Percentiles rank a stretch among this genome's conserved stretches.
Conservation (phyloP, 1,284 basidiomycete genomes). For the Cutaneotrichosporon sp. region DNA sequence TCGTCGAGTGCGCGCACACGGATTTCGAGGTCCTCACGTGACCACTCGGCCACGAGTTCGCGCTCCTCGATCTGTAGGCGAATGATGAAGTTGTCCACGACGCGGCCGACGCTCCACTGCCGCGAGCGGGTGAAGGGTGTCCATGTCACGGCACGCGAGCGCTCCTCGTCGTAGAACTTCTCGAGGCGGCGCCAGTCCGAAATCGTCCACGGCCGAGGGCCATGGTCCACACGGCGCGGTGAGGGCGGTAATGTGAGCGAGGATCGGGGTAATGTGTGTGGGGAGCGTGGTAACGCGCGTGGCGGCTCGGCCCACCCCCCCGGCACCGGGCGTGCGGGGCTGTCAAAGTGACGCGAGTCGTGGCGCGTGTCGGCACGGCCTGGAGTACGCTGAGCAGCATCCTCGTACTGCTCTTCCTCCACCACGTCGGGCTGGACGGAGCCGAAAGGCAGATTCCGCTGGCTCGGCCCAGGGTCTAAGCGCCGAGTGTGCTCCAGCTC, state of each 20-base stretch:
- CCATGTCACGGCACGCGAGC: constrained; percentile 18
- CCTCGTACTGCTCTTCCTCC: too few species aligned
- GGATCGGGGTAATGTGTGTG: background rate
- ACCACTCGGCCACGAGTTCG: constrained; percentile 19
- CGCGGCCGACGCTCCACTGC: constrained; percentile 9
- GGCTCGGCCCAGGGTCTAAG: background rate
- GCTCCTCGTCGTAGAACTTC: constrained; percentile 34
- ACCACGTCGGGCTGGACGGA: background rate
- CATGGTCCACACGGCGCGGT: background rate
- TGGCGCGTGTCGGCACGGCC: background rate
- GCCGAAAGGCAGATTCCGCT: background rate
- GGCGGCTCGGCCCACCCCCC: background rate
- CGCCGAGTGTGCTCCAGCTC: constrained; percentile 2
- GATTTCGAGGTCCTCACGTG: constrained; percentile 7
- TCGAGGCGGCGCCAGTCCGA: constrained; percentile 45
- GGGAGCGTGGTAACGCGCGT: background rate
- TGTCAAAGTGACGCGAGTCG: background rate
- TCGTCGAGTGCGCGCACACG: constrained; percentile 15
- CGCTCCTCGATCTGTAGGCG: constrained; percentile 3
- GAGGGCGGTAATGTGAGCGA: background rate
- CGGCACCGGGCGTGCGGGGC: background rate
- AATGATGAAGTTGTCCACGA: constrained; percentile 18
- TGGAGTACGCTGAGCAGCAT: background rate
- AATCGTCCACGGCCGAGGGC: constrained; percentile 32
- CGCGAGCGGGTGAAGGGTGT: constrained; percentile 11